Evolutionary conservation across 1,284 basidiomycete species (phyloP).

Genomic region (Pseudomicrostroma phylloplanum): DNA sequence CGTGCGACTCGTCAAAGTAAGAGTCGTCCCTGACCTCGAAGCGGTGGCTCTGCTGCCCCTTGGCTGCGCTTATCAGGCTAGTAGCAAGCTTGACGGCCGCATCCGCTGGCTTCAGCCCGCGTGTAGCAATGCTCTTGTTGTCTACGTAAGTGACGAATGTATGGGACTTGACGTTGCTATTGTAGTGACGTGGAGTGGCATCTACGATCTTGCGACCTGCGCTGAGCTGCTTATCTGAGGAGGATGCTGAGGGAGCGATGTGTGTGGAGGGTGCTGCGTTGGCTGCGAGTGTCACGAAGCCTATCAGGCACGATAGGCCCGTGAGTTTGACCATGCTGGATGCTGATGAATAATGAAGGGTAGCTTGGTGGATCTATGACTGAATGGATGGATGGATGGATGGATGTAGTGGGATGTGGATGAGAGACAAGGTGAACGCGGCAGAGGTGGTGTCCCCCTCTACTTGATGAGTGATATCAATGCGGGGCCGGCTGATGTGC

Average conservation of each 20-base stretch:
- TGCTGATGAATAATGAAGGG: neutral
- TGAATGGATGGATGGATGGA: too few species aligned
- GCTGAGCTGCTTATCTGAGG: neutral
- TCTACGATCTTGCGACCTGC: neutral
- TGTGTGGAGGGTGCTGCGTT: neutral
- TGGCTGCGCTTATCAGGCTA: neutral
- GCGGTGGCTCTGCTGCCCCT: neutral
- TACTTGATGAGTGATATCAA: too few species aligned
- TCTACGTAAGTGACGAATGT: neutral
- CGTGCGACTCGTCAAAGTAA: slow-evolving; percentile 33
- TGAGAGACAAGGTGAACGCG: too few species aligned
- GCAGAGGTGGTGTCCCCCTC: too few species aligned
- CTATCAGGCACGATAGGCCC: neutral
- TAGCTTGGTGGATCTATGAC: too few species aligned
- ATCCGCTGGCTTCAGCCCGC: neutral
- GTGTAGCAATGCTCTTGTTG: neutral
- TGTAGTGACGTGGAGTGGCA: neutral
- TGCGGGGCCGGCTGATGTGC: too few species aligned
- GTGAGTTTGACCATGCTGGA: slow-evolving; percentile 5
- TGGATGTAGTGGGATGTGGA: too few species aligned
- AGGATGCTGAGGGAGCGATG: neutral
- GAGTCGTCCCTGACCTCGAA: slow-evolving; percentile 36
- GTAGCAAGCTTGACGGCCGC: neutral
- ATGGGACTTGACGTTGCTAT: slow-evolving; percentile 1
- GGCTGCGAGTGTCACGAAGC: neutral